Percentiles rank a stretch among this genome's conserved stretches.
Conservation (phyloP, 768 basidiomycete species). For the Omphalotus guepiniiformis region DNA sequence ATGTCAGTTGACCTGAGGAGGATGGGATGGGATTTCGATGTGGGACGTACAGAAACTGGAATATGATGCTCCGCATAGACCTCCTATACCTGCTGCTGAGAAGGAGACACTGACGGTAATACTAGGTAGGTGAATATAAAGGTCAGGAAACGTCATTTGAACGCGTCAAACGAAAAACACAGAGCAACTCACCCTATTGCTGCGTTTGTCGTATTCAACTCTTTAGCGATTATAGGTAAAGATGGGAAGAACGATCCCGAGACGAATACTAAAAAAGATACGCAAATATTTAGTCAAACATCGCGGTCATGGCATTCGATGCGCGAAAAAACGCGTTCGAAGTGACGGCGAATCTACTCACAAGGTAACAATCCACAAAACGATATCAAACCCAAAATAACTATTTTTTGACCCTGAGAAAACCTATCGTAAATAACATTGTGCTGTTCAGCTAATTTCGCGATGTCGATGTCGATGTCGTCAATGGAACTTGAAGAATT, state of each 20-base stretch:
- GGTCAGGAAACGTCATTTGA: neutral
- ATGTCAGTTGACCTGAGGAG: neutral
- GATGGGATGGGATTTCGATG: neutral
- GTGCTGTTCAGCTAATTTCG: neutral
- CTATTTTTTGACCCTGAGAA: neutral
- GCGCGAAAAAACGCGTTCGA: too few relatives aligned
- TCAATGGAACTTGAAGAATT: too few relatives aligned
- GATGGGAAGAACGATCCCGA: constrained; percentile 68
- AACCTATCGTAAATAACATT: constrained; percentile 6
- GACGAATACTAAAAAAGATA: constrained; percentile 54
- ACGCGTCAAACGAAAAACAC: neutral
- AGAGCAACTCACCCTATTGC: constrained; percentile 47
- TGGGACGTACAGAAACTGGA: constrained; percentile 7
- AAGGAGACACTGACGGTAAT: constrained; percentile 7
- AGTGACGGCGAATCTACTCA: too few relatives aligned
- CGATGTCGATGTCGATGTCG: too few relatives aligned
- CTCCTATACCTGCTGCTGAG: constrained; percentile 6
- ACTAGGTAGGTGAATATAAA: too few relatives aligned
- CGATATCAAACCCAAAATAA: constrained; percentile 3
- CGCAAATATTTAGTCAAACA: neutral
- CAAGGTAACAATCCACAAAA: constrained; percentile 8
- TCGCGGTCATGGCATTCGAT: too few relatives aligned
- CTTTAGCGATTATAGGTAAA: constrained; percentile 67
- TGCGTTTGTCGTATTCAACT: constrained; percentile 52
- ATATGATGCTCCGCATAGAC: constrained; percentile 5